phyloP scores from a whole-genome alignment of 768 basidiomycete species.

The Solioccasus polychromus region DNA sequence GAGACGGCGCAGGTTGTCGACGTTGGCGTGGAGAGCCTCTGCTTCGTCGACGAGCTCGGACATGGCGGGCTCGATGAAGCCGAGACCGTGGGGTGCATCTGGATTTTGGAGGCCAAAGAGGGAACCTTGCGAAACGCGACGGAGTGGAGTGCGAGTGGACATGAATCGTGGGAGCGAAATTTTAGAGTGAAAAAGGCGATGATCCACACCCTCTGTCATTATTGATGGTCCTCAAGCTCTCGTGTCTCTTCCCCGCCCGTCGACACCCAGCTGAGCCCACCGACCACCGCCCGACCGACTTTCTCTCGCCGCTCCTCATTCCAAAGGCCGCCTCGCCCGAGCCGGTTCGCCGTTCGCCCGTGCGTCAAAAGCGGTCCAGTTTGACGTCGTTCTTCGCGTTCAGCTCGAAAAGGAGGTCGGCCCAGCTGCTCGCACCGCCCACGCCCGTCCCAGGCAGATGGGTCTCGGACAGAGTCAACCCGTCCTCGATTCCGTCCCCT shows the following conservation, averaged over 20 bases:
- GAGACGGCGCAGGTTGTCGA: constrained; percentile 67
- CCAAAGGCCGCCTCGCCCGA: constrained; percentile 57
- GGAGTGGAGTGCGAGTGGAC: constrained; percentile 77
- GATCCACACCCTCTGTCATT: background rate
- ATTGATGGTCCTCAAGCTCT: constrained; percentile 36
- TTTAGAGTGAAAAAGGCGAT: no score
- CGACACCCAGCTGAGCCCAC: no score
- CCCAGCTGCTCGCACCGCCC: constrained; percentile 8
- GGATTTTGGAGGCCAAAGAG: constrained; percentile 72
- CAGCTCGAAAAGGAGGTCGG: constrained; percentile 23
- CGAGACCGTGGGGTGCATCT: constrained; percentile 79
- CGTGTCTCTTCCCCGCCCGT: constrained; percentile 40
- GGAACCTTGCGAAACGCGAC: constrained; percentile 89
- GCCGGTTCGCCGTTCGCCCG: constrained; percentile 20
- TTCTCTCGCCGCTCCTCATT: constrained; percentile 42
- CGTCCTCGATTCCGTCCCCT: constrained; percentile 16
- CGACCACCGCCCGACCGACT: no score
- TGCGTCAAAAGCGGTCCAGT: constrained; percentile 45
- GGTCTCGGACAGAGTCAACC: constrained; percentile 12
- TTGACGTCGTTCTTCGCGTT: constrained; percentile 29
- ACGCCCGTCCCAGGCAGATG: constrained; percentile 16
- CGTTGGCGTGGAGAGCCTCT: constrained; percentile 72
- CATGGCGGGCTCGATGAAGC: constrained; percentile 82
- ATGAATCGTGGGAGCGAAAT: constrained; percentile 21
- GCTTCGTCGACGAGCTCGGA: constrained; percentile 87